Base-by-base conservation (phyloP, 2,329 filamentous ascomycete genomes). In the Alternaria gaisen region DNA sequence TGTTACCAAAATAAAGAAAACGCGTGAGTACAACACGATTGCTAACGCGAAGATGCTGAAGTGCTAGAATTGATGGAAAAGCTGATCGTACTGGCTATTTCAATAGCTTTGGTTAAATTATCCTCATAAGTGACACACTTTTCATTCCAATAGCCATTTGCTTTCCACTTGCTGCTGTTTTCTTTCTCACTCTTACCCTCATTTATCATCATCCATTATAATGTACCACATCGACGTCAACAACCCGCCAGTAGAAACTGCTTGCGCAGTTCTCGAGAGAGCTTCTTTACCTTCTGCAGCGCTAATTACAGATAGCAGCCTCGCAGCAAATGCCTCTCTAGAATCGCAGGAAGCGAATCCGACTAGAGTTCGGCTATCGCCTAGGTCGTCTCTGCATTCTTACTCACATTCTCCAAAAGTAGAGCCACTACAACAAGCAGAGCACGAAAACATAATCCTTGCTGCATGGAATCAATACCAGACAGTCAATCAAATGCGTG, bases 201-300 rank as follows among this genome's bases (percentile, higher is more conserved):
- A 22, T 8, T 2, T 24, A n/a, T 6, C 9, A 5, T 12, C 9
- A 5, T 12, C 16, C 3, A 43, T 41, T 18, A 43, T 2, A 26
- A 53, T 53, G 51, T 53, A 53, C 14, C 51, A 53, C 14, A 43
- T 53, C 26, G 26, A 40, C 40, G 40, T 22, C 26, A 43, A 53
- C 18, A 32, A 26, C 9, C 51, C 51, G 24, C 36, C 50, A 9
- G 34, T n/a, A 30, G 22, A 12, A 22, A 30, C 24, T 7, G 32
- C 20, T n/a, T 20, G 12, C 2, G 38, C 26, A 53, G 40, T 18
- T 8, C 10, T 9, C 18, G 18, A 12, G 9, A 53, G 26, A 26
- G 12, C 26, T 30, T 18, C 28, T 1, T 43, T 53, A 11, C 38
- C 40, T 42, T 32, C 36, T 12, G 51, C 51, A 12, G 51, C 18